A percentile compares a stretch with the other conserved stretches of the same genome.
Evolutionary conservation across 2,329 filamentous ascomycete genomes (phyloP).

Genomic region (Plenodomus lindquistii): DNA sequence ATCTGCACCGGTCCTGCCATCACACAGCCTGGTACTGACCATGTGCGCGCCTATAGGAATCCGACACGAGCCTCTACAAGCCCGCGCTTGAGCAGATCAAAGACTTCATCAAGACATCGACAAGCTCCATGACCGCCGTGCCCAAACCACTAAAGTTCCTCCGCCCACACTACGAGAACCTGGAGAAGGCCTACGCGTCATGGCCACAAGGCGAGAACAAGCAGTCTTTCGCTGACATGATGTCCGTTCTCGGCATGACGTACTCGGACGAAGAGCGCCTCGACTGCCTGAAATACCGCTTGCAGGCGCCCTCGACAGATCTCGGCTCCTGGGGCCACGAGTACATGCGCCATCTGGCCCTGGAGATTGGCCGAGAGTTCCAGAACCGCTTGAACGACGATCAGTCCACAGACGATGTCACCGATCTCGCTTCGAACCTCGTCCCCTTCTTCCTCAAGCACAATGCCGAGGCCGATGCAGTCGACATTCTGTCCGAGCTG

Average conservation of each 20-base stretch:
- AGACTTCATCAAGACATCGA: conserved; percentile 97
- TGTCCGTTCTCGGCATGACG: conserved; percentile 98
- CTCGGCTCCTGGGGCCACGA: conserved; percentile 98
- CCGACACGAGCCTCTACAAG: conserved; percentile 85
- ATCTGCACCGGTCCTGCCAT: conserved; percentile 10
- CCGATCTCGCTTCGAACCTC: conserved; percentile 79
- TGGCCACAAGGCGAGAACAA: conserved; percentile 87
- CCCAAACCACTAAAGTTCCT: conserved; percentile 98
- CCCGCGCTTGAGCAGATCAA: conserved; percentile 95
- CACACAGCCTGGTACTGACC: conserved; percentile 29
- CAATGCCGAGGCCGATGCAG: conserved; percentile 97
- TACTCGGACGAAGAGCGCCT: conserved; percentile 95
- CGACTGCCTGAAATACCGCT: conserved; percentile 93
- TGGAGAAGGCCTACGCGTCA: conserved; percentile 84
- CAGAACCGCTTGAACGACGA: conserved; percentile 85
- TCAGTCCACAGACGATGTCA: conserved; percentile 79
- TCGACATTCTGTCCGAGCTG: conserved; percentile 94
- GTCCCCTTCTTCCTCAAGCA: conserved; percentile 95
- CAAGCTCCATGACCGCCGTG: conserved; percentile 98
- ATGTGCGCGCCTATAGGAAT: conserved; percentile 63
- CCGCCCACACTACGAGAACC: conserved; percentile 89
- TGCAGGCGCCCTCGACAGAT: conserved; percentile 87
- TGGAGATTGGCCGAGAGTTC: conserved; percentile 96
- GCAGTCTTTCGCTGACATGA: conserved; percentile 84
- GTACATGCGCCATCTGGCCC: conserved; percentile 91